phyloP scores from a whole-genome alignment of 2,329 filamentous ascomycete species.

The Penicillium frequentans region DNA sequence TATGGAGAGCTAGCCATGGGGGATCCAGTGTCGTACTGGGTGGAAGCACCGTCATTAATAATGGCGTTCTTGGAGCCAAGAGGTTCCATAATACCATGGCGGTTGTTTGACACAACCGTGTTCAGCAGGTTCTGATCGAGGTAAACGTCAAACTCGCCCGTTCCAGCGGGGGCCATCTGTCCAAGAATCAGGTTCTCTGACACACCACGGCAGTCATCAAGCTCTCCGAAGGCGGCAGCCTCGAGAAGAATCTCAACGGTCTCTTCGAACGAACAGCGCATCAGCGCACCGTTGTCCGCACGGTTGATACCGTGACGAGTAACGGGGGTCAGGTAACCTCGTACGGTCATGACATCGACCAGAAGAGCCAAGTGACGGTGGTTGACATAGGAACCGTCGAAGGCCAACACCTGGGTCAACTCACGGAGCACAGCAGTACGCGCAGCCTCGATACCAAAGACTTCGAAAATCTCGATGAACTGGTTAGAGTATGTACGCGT shows the following conservation, averaged over 20 bases:
- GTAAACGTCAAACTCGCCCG: slow-evolving; percentile 90
- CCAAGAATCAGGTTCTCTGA: slow-evolving; percentile 99
- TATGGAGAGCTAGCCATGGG: slow-evolving; percentile 62
- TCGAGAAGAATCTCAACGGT: slow-evolving; percentile 98
- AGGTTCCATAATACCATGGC: slow-evolving; percentile 77
- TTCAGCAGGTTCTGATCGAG: slow-evolving; percentile 95
- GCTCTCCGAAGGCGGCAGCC: slow-evolving; percentile 88
- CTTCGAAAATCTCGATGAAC: slow-evolving; percentile 89
- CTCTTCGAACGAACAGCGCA: slow-evolving; percentile 99
- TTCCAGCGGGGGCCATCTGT: slow-evolving; percentile 95
- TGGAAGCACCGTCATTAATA: slow-evolving; percentile 76
- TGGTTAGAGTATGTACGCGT: slow-evolving; percentile 90
- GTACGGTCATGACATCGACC: slow-evolving; percentile 96
- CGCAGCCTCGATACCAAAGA: slow-evolving; percentile 95
- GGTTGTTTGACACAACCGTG: slow-evolving; percentile 89
- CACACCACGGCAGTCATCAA: slow-evolving; percentile 96
- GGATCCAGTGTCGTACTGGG: slow-evolving; percentile 80
- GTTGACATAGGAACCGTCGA: slow-evolving; percentile 99
- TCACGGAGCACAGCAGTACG: slow-evolving; percentile 84
- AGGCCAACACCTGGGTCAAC: slow-evolving; percentile 88
- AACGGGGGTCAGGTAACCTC: slow-evolving; percentile 90
- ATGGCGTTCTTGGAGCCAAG: slow-evolving; percentile 72
- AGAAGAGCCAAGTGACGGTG: slow-evolving; percentile 94
- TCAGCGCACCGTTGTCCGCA: slow-evolving; percentile 93
- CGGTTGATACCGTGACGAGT: slow-evolving; percentile 98